These are phyloP conservation scores for Akanthomyces uredinophilus DNA, from an alignment of 2,329 filamentous ascomycete species.

Conservation along the genomic window DNA sequence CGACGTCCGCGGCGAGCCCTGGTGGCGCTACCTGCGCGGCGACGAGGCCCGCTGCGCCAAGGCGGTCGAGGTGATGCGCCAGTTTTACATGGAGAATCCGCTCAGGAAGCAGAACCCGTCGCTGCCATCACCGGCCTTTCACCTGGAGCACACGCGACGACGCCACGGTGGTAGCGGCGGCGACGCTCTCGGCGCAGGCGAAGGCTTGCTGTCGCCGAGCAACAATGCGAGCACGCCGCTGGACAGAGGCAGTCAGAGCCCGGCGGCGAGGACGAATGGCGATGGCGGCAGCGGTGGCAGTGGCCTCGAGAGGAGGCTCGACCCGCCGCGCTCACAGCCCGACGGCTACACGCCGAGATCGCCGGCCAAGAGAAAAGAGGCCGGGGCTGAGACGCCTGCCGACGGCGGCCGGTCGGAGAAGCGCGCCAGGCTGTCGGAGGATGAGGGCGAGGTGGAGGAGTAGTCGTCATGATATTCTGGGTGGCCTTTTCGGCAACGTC, in stretches of 20 bases:
- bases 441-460: slow-evolving; percentile 44
- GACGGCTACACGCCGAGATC: slow-evolving; percentile 30
- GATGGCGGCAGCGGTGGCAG: slow-evolving; percentile 29
- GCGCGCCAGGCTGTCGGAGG: slow-evolving; percentile 40
- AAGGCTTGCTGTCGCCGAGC: slow-evolving; percentile 42
- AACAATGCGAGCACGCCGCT: slow-evolving; percentile 41
- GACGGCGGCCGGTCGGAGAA: slow-evolving; percentile 37
- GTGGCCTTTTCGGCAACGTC: neutral
- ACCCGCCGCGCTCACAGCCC: slow-evolving; percentile 24
- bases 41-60: slow-evolving; percentile 63
- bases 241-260: slow-evolving; percentile 47
- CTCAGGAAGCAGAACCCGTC: slow-evolving; percentile 52
- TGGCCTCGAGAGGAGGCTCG: slow-evolving; percentile 25
- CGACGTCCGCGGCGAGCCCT: slow-evolving; percentile 69
- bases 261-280: slow-evolving; percentile 31
- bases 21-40: slow-evolving; percentile 80
- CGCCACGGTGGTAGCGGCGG: slow-evolving; percentile 40
- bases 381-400: slow-evolving; percentile 28
- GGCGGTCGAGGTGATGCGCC: slow-evolving; percentile 72
- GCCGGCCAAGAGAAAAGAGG: slow-evolving; percentile 39
- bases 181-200: slow-evolving; percentile 25
- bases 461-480: slow-evolving; percentile 15
- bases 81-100: slow-evolving; percentile 61
- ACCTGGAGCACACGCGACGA: slow-evolving; percentile 51
- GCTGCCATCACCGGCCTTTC: slow-evolving; percentile 49